A percentile compares a stretch with the other conserved stretches of the same genome.
Conservation (phyloP, 1,139 yeast genomes). For the Pneumocystis canis region DNA sequence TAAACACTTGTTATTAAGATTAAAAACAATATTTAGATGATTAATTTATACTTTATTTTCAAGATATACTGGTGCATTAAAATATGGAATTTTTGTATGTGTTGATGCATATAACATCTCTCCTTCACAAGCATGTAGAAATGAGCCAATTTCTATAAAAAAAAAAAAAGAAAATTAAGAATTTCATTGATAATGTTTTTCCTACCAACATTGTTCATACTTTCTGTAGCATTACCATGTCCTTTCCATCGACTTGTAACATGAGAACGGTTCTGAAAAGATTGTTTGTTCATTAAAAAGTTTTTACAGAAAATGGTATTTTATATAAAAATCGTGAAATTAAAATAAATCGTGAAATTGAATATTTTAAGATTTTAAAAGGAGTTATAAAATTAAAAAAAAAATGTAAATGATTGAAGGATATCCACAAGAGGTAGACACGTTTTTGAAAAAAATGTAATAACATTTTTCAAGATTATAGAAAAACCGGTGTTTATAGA, state of each 20-base stretch:
- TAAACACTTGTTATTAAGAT: slow-evolving; percentile 35
- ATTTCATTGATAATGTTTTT: neutral
- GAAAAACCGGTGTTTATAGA: slow-evolving; percentile 66
- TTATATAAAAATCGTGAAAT: neutral
- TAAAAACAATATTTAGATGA: neutral
- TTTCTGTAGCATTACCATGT: neutral
- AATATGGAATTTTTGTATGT: slow-evolving; percentile 88
- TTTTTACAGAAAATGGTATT: neutral
- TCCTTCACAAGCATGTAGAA: slow-evolving; percentile 87
- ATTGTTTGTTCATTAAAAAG: neutral
- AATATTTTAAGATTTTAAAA: neutral
- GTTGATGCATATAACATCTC: slow-evolving; percentile 93
- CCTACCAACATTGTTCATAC: neutral
- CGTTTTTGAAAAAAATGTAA: neutral
- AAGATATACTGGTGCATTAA: slow-evolving; percentile 94
- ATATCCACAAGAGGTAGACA: neutral
- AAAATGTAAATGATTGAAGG: neutral
- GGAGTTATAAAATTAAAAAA: neutral
- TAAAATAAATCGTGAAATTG: neutral
- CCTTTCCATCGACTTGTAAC: neutral
- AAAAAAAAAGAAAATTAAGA: slow-evolving; percentile 6
- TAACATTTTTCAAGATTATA: neutral
- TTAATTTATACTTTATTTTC: slow-evolving; percentile 42
- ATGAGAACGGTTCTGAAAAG: neutral
- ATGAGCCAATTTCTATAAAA: slow-evolving; percentile 76